Percentiles rank a stretch among this genome's conserved stretches.
Conservation (phyloP, 192 early-diverging fungal species). For the Umbelopsis sp. region DNA sequence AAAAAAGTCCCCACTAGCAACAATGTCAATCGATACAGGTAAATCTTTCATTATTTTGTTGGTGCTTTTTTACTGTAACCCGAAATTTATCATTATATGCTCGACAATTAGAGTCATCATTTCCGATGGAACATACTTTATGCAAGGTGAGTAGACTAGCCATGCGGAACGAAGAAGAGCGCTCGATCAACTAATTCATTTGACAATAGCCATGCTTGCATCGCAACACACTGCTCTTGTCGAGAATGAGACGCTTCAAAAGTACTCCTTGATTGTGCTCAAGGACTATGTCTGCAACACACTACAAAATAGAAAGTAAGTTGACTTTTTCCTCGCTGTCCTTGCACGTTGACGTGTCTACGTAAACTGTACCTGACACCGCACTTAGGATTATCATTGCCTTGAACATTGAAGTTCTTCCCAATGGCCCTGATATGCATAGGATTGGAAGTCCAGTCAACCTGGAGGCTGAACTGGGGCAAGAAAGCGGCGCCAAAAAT, state of each 20-base stretch:
- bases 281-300: constrained; percentile 49
- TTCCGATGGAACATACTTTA: constrained; percentile 64
- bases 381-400: constrained; percentile 35
- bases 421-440: constrained; percentile 25
- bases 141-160: constrained; percentile 56
- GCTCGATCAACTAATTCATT: neutral
- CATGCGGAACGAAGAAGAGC: neutral
- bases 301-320: constrained; percentile 54
- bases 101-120: constrained; percentile 50
- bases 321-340: neutral
- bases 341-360: too few species aligned
- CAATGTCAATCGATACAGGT: constrained; percentile 39
- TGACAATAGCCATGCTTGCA: constrained; percentile 61
- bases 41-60: neutral
- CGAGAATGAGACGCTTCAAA: constrained; percentile 43
- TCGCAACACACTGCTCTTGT: constrained; percentile 52
- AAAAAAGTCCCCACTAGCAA: constrained; percentile 30
- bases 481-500: neutral
- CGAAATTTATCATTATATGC: neutral
- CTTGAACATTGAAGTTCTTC: constrained; percentile 49
- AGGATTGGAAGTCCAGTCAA: neutral
- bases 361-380: too few species aligned
- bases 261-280: constrained; percentile 53
- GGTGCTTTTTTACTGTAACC: neutral
- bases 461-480: neutral